Evolutionary conservation across 2,329 filamentous ascomycete species (phyloP), one percentile per base, ranked within the genome.

Genomic region (Penicillium sp.): DNA sequence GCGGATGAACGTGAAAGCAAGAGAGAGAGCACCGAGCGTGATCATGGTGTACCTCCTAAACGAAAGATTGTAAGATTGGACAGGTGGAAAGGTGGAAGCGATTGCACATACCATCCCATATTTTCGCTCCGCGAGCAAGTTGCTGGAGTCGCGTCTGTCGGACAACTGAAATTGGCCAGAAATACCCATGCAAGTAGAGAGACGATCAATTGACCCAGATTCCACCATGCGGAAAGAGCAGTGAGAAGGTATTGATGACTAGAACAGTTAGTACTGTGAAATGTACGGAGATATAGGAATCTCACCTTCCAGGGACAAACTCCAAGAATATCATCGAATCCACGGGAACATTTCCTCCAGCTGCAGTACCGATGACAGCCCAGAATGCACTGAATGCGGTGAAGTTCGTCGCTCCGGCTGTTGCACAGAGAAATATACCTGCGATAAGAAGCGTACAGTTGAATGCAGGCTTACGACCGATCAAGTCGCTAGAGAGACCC

Each of bases 161-260:
- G 60, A 29, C 69, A 72, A 48, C 59, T 65, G 35, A 63, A 72
- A 37, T 69, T 69, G n/a, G 69, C 65, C 10, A 71, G 42, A 33
- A 69, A 71, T 1, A 66, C 69, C 69, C 69, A 72, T 16, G 68
- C 63, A 11, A 72, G 26, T 7, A 71, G 44, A 1, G 67, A 70
- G 1, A 70, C 66, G 6, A 70, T 60, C 1, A 79, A 70, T 60
- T 82, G 78, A 3, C 80, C 79, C 13, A 82, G 43, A 33, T 78
- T 79, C 80, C 79, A 81, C 79, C 79, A 81, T 1, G 70, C 73
- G 0, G 80, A 79, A 13, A 82, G 67, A 8, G 76, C 75, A 1
- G 66, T 67, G 13, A 71, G 59, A 4, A 71, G 61, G 43, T 63
- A 70, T 54, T 69, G 67, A 43, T 70, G 67, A 44, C 66, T 67